These are phyloP conservation scores for Colletotrichum salicis DNA, from an alignment of 2,329 filamentous ascomycete species.

Conservation along the genomic window DNA sequence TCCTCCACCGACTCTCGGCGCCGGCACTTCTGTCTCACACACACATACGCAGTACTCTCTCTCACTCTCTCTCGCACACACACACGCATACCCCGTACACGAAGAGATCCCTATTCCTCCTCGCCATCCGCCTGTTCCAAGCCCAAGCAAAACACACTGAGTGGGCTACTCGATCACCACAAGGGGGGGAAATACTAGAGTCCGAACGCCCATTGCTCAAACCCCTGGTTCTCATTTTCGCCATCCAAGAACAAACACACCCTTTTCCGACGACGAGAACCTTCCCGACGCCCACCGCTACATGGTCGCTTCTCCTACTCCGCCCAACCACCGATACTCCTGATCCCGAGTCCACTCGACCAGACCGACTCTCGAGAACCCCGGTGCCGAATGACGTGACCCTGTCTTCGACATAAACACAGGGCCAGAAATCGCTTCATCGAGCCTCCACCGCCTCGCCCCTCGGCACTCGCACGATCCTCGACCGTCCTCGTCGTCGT, in stretches of 20 bases:
- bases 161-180: conserved; percentile 6
- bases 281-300: conserved; percentile 23
- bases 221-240: not conserved
- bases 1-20: conserved; percentile 35
- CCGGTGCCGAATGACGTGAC: conserved; percentile 32
- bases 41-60: not conserved
- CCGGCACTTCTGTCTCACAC: conserved; percentile 32
- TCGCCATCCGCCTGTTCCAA: not conserved
- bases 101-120: not conserved
- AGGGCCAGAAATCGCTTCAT: conserved; percentile 27
- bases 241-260: not conserved
- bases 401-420: conserved; percentile 14
- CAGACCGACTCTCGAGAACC: conserved; percentile 22
- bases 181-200: not conserved
- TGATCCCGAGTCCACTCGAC: conserved; percentile 7
- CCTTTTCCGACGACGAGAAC: conserved; percentile 26
- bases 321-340: conserved; percentile 17
- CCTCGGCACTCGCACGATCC: conserved; percentile 8
- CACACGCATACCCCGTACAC: not conserved
- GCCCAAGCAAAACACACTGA: conserved; percentile 3
- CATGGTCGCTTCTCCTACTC: conserved; percentile 16
- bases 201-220: conserved; percentile 8
- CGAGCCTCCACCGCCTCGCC: conserved; percentile 8
- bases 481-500: conserved; percentile 1
- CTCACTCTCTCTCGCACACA: not conserved